Base-by-base conservation (phyloP, 441 rosid species). In the Populus hybrid region DNA sequence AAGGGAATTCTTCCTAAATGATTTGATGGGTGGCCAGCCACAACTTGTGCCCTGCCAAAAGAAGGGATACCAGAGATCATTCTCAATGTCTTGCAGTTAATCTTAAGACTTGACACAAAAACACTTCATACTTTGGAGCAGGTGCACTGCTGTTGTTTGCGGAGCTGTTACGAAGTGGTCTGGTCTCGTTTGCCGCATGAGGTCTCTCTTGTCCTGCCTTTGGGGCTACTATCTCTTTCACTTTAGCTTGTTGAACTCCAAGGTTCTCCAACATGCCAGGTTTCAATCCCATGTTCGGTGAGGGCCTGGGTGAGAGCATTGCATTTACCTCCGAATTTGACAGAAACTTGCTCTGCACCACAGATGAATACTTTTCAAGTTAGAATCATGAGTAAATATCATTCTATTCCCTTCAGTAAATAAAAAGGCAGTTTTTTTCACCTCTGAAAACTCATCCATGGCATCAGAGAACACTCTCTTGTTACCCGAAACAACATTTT, bases 401-500 rank as follows among this genome's bases (percentile, higher is more conserved):
- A 24, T 65, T 19, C 35, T 53, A 50, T 73, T 73, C 84, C 88
- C 72, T 88, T 85, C 71, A 75, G 78, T 30, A 64, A 80, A 69
- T 9, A 32, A 16, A 19, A n/a, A 30, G 78, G 75, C 42, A 82
- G 68, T 28, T 85, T 82, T 65, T 83, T 83, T 90, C 53, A 87
- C 91, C 82, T 88, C 94, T 72, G 90, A 73, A 73, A 84, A 84
- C 28, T 83, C 89, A 75, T 84, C 83, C 92, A 91, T 88, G 23
- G 89, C 86, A 77, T 93, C 97, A 75, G 94, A 87, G 79, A 92
- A 95, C 35, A 93, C 98, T 87, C 98, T 89, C 79, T 95, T 95
- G 85, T 87, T 91, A 28, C 98, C 95, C 12, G 87, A 85, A 79
- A 89, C 91, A 80, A 89, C 81, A 84, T 79, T 88, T 81, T 89